Evolutionary conservation across 805 yeast species (phyloP).

Genomic region (Myxozyma neglecta): DNA sequence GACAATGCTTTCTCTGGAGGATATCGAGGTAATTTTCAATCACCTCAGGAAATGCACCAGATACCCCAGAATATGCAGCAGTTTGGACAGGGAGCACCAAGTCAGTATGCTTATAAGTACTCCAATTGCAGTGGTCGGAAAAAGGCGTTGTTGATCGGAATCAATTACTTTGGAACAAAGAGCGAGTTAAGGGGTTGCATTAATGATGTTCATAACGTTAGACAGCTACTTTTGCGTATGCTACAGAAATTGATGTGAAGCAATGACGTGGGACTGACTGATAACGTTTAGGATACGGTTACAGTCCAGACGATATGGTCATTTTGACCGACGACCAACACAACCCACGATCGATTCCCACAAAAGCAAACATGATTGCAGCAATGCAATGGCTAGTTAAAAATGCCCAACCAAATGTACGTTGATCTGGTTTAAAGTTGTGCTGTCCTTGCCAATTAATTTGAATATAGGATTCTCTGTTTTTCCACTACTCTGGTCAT

Average conservation of each 20-base stretch:
- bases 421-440: background rate
- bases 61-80: conserved; percentile 39
- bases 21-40: conserved; percentile 1
- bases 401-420: conserved; percentile 62
- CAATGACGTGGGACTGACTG: conserved; percentile 27
- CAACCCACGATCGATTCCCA: conserved; percentile 52
- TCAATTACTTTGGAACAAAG: conserved; percentile 67
- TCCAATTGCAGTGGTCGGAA: conserved; percentile 70
- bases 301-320: conserved; percentile 34
- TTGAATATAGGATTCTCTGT: conserved; percentile 55
- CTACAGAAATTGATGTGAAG: background rate
- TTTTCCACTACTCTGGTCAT: conserved; percentile 85
- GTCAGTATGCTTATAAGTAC: conserved; percentile 51
- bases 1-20: background rate
- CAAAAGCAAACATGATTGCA: conserved; percentile 64
- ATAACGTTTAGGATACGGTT: conserved; percentile 41
- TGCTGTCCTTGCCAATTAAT: background rate
- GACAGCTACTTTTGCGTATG: conserved; percentile 30
- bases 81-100: conserved; percentile 38
- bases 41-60: conserved; percentile 18
- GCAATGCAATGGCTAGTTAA: conserved; percentile 82
- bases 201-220: conserved; percentile 64
- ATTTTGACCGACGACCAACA: conserved; percentile 46
- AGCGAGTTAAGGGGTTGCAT: conserved; percentile 74
- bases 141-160: conserved; percentile 76